Evolutionary conservation across 1,139 yeast species (phyloP), one percentile per base, ranked within the genome.

Genomic region (Kluyveromyces sp.): DNA sequence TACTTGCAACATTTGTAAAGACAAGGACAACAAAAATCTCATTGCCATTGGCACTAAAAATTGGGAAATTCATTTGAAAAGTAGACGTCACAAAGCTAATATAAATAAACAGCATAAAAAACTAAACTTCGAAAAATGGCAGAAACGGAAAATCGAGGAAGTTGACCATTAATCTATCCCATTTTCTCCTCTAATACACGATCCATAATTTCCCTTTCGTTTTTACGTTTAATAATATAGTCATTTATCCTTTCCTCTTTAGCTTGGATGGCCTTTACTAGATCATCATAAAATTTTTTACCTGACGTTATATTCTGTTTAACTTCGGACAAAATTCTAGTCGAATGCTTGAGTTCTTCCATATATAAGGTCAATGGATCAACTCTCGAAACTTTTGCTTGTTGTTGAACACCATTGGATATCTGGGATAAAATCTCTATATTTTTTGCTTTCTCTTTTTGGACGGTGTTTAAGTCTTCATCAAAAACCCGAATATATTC

Each of bases 21-120:
- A 78, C 54, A 68, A 70, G 36, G 69, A 73, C 3, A 82, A 81
- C 2, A 68, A 75, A 4, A 74, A 77, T 0, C 64, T 84, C 26
- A 74, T 86, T 0, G 75, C 86, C 1, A 81, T 92, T 6, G 97
- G 97, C 0, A 79, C 80, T 43, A 77, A 74, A 3, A 83, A 76
- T 44, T 88, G 89, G 83, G 65, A 74, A 3, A 71, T 74, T 3
- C 98, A 92, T 63, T 49, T 79, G 41, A 68, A 70, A 28, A 82
- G 96, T 50, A 71, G 79, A 50, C 73, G 85, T 48, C 96, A 88
- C 54, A 69, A 71, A 45, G 64, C 70, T 5, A 69, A 68, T 43
- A 39, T 69, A n/a, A 64, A 65, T 21, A 63, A 72, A 46, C 72
- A 71, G 1, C 63, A 67, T 45, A 64, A 70, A 32, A 76, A 73